These are phyloP conservation scores for Nitzschia sp. DNA, from an alignment of 108 stramenopile species.

Conservation along the genomic window DNA sequence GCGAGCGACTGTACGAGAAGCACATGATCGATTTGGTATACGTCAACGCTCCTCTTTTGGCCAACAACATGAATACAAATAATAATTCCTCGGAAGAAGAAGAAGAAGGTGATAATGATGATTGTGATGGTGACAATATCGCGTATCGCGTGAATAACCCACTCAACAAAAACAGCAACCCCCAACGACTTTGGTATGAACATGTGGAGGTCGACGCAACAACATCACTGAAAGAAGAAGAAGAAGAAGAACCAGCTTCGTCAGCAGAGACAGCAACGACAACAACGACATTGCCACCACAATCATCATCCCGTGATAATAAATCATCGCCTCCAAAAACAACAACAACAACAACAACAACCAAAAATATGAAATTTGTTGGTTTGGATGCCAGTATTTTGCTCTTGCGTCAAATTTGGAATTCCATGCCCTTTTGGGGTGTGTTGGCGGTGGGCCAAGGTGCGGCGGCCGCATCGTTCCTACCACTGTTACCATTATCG, in stretches of 20 bases:
- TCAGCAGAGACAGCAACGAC: background rate
- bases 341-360: background rate
- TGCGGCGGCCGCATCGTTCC: slow-evolving; percentile 60
- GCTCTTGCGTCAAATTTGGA: slow-evolving; percentile 79
- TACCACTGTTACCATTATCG: slow-evolving; percentile 50
- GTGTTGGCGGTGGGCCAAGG: slow-evolving; percentile 80
- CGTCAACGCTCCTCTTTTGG: slow-evolving; percentile 64
- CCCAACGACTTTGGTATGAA: slow-evolving; percentile 29
- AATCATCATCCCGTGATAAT: background rate
- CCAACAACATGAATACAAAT: slow-evolving; percentile 1
- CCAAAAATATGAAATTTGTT: slow-evolving; percentile 8
- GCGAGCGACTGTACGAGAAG: slow-evolving; percentile 62
- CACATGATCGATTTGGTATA: slow-evolving; percentile 85
- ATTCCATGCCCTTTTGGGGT: slow-evolving; percentile 68
- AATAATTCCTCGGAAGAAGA: background rate
- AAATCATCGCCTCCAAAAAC: too few species aligned
- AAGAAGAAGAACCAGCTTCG: background rate
- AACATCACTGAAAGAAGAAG: slow-evolving; percentile 18
- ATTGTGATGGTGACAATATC: too few species aligned
- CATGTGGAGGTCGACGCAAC: background rate
- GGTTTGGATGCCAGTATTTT: slow-evolving; percentile 77
- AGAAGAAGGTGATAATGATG: too few species aligned
- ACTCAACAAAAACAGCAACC: slow-evolving; percentile 16
- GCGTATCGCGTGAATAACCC: slow-evolving; percentile 20
- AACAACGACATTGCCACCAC: background rate